Evolutionary conservation across 1,284 basidiomycete species (phyloP), one percentile per base, ranked within the genome.

Genomic region (Microbotryomycetes sp.): DNA sequence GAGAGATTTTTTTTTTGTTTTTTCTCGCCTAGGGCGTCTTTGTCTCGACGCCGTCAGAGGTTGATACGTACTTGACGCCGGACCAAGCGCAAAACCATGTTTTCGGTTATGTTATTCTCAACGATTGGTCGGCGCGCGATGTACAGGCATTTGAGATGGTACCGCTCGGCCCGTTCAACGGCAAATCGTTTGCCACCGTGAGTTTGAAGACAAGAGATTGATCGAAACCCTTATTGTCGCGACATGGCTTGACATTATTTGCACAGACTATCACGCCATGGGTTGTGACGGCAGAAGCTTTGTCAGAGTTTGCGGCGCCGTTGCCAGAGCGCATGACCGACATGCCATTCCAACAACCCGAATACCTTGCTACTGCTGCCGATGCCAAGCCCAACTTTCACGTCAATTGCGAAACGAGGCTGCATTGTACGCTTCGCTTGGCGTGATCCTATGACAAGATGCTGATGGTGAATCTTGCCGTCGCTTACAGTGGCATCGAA

Each of bases 181-280:
- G 66, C 57, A 72, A 72, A 62, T 70, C 70, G 46, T 72, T 71
- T 60, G 69, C 66, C 31, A 71, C 70, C 18, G 35, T 41, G 11
- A 41, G 35, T 41, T 18, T 41, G 11, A 11, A 9, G 35, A 41
- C 9, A 18, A 41, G 35, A n/a, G n/a, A n/a, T n/a, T n/a, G n/a
- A n/a, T n/a, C n/a, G n/a, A n/a, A n/a, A n/a, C n/a, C n/a, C n/a
- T n/a, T n/a, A n/a, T n/a, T n/a, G n/a, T n/a, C n/a, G 11, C 18
- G 35, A 41, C 35, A 41, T 41, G 35, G 9, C 11, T 41, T 18
- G 35, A 11, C 11, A 11, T 41, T 18, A 18, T 11, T 11, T 18
- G 35, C 11, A 18, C 35, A 41, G 30, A 68, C 71, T 45, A 67
- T 72, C 55, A 56, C 65, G 9, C 70, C 70, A 0, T 72, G 70